Evolutionary conservation across 176 grass and related monocot species (phyloP).

Genomic region (Luzula sylvatica): DNA sequence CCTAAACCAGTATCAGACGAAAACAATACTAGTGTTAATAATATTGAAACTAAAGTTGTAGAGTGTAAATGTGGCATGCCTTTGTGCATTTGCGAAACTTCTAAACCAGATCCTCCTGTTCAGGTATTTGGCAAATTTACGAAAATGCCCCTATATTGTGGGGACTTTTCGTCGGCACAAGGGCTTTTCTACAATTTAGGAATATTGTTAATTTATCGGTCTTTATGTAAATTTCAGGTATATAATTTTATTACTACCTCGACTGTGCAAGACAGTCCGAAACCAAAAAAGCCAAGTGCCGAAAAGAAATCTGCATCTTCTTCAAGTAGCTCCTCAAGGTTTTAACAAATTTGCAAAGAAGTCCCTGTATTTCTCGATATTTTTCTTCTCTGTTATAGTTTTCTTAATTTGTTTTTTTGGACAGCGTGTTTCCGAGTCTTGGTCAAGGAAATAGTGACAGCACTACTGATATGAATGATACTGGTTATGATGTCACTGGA

Average conservation of each 20-base stretch:
- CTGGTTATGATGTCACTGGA: constrained; percentile 71
- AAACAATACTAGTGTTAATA: constrained; percentile 7
- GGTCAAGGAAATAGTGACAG: constrained; percentile 53
- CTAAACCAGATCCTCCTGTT: constrained; percentile 51
- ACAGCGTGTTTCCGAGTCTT: constrained; percentile 78
- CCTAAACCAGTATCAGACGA: constrained; percentile 17
- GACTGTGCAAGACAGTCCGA: constrained; percentile 38
- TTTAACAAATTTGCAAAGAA: constrained; percentile 9
- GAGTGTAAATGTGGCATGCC: constrained; percentile 99
- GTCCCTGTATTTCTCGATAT: too few species aligned
- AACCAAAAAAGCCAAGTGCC: constrained; percentile 45
- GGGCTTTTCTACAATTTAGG: too few species aligned
- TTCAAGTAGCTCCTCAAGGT: constrained; percentile 86
- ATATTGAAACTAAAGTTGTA: too few species aligned
- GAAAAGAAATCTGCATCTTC: constrained; percentile 51
- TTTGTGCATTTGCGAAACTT: constrained; percentile 90
- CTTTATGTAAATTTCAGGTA: constrained; percentile 30
- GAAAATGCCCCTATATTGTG: not conserved
- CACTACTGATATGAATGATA: constrained; percentile 31
- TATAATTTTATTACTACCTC: constrained; percentile 27
- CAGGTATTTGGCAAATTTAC: constrained; percentile 31
- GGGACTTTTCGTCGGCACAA: too few species aligned
- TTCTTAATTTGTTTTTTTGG: not conserved
- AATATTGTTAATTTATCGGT: too few species aligned
- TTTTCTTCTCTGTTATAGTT: not conserved